Evolutionary conservation across 192 early-diverging fungal species (phyloP).

Genomic region (Backusella morwellensis): DNA sequence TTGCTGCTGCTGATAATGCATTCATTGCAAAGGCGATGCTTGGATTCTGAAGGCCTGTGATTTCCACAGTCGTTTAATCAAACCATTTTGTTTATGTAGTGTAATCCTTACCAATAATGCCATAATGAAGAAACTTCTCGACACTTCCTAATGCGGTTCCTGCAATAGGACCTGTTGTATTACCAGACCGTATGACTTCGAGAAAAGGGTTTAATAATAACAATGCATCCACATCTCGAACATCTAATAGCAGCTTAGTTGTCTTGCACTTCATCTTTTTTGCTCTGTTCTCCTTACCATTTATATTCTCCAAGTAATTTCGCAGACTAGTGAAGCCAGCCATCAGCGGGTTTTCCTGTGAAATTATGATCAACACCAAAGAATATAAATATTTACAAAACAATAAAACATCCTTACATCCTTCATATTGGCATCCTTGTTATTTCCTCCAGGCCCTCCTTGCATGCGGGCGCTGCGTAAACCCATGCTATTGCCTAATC

Average conservation of each 20-base stretch:
- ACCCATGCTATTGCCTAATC: slow-evolving; percentile 60
- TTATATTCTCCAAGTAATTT: slow-evolving; percentile 50
- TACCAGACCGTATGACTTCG: slow-evolving; percentile 87
- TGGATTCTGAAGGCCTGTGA: slow-evolving; percentile 43
- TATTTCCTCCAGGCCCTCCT: slow-evolving; percentile 3
- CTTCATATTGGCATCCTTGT: slow-evolving; percentile 43
- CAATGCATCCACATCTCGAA: slow-evolving; percentile 61
- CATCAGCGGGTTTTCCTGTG: slow-evolving; percentile 67
- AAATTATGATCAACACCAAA: neutral
- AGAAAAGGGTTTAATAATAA: slow-evolving; percentile 87
- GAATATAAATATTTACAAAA: neutral
- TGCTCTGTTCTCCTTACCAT: slow-evolving; percentile 32
- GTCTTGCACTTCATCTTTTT: too few species aligned
- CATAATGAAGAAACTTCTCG: slow-evolving; percentile 87
- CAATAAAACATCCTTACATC: slow-evolving; percentile 34
- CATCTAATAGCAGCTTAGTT: slow-evolving; percentile 37
- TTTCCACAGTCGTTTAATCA: too few species aligned
- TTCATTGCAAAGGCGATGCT: slow-evolving; percentile 69
- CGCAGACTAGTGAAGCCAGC: slow-evolving; percentile 65
- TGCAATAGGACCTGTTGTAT: slow-evolving; percentile 94
- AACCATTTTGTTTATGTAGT: too few species aligned
- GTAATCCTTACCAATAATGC: slow-evolving; percentile 55
- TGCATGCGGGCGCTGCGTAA: slow-evolving; percentile 41
- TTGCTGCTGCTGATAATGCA: slow-evolving; percentile 75
- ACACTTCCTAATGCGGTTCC: slow-evolving; percentile 86